phyloP scores from a whole-genome alignment of 495 filamentous ascomycete species.

The Parmelia sp. region DNA sequence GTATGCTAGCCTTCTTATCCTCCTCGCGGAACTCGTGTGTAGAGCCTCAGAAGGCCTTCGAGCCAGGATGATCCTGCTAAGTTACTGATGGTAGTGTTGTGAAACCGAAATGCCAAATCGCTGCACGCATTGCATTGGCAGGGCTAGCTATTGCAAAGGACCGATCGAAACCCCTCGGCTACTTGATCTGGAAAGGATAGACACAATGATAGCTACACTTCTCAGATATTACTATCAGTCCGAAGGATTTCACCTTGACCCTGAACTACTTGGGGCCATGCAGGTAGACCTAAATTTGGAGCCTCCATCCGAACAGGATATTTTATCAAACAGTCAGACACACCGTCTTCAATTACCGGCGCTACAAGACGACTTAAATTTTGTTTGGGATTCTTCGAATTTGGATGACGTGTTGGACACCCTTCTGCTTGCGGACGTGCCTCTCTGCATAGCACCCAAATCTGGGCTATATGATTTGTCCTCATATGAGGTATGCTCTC shows the following conservation, averaged over 20 bases:
- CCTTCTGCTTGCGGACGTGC: not conserved
- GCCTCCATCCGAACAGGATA: not conserved
- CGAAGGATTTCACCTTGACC: not conserved
- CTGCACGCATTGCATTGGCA: conserved; percentile 9
- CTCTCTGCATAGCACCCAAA: not conserved
- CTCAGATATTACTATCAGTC: not conserved
- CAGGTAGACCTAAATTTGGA: not conserved
- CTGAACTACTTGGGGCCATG: not conserved
- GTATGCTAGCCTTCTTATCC: not conserved
- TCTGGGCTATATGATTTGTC: conserved; percentile 1
- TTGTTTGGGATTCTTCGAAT: not conserved
- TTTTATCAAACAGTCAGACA: not conserved
- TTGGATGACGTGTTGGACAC: not conserved
- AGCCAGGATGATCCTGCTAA: not conserved
- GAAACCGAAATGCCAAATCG: not conserved
- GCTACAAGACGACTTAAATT: not conserved
- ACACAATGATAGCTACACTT: not conserved
- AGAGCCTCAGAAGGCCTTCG: not conserved
- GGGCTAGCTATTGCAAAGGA: conserved; percentile 14
- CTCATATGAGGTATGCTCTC: conserved; percentile 7
- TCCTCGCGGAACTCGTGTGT: not conserved
- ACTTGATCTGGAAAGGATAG: conserved; percentile 1
- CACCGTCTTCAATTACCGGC: not conserved
- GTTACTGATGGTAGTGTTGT: not conserved
- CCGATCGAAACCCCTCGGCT: conserved; percentile 7